Conservation (phyloP, 192 early-diverging fungal genomes). For the Backusella macrospora region DNA sequence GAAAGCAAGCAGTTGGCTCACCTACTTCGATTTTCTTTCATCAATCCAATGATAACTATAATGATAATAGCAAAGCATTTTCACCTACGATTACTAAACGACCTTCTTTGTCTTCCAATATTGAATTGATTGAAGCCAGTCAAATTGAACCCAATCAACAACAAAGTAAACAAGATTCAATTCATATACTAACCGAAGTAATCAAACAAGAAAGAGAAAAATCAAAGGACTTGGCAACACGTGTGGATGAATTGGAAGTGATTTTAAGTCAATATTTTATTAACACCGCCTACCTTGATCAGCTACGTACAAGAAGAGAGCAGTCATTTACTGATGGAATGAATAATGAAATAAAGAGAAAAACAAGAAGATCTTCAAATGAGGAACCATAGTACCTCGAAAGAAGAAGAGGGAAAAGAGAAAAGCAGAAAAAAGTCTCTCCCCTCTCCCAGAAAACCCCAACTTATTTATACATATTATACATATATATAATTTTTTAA, state of each 20-base stretch:
- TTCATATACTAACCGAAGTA: neutral
- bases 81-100: neutral
- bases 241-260: constrained; percentile 33
- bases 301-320: constrained; percentile 11
- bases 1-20: neutral
- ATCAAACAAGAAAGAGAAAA: neutral
- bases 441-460: too few relatives aligned
- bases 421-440: too few relatives aligned
- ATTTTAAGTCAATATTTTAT: constrained; percentile 37
- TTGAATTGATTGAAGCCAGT: too few relatives aligned
- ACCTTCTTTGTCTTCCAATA: neutral
- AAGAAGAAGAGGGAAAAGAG: too few relatives aligned
- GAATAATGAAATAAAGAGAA: neutral
- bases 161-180: neutral
- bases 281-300: constrained; percentile 32
- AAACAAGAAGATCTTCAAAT: neutral
- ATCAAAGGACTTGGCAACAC: constrained; percentile 5
- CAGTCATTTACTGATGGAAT: neutral
- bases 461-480: too few relatives aligned
- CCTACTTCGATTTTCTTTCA: neutral
- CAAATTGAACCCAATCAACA: too few relatives aligned
- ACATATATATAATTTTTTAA: too few relatives aligned
- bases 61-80: neutral
- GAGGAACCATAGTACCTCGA: neutral
- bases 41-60: neutral